Percentiles rank a stretch among this genome's conserved stretches.
phyloP scores from a whole-genome alignment of 1,284 basidiomycete genomes.

The Trichosporon sp. region DNA sequence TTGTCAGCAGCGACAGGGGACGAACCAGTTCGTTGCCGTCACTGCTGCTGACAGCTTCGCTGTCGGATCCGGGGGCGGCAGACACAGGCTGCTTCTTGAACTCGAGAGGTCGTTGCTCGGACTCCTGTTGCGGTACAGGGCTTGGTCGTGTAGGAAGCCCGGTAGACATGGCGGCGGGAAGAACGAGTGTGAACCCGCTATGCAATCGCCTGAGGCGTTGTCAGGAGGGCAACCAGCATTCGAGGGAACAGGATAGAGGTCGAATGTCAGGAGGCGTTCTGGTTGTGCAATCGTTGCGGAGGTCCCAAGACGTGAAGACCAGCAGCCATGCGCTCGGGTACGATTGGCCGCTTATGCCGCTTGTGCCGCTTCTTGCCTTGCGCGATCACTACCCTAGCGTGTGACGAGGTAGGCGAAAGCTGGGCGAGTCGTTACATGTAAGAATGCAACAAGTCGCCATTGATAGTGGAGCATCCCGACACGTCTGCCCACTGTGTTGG shows the following conservation, averaged over 20 bases:
- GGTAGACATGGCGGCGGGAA: background rate
- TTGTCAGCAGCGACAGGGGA: conserved; percentile 32
- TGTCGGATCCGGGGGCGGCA: conserved; percentile 11
- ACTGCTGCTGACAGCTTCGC: conserved; percentile 12
- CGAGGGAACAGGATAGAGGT: too few relatives aligned
- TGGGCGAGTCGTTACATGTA: background rate
- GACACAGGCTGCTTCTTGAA: conserved; percentile 21
- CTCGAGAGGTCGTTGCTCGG: background rate
- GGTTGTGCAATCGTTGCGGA: too few relatives aligned
- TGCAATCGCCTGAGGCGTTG: background rate
- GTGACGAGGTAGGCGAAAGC: background rate
- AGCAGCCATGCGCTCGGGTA: too few relatives aligned
- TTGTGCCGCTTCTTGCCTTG: background rate
- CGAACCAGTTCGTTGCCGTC: conserved; percentile 7
- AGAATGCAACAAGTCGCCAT: background rate
- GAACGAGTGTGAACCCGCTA: background rate
- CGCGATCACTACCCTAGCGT: background rate
- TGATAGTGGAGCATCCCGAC: background rate
- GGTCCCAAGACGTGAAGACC: too few relatives aligned
- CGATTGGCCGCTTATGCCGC: too few relatives aligned
- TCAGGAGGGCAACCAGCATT: background rate
- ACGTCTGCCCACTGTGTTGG: background rate
- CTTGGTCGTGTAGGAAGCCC: background rate
- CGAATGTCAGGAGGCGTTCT: too few relatives aligned
- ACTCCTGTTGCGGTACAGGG: background rate